Percentiles rank a stretch among this genome's conserved stretches.
These are phyloP conservation scores for Wickerhamiella infanticola DNA, from an alignment of 1,139 yeast species.

Conservation along the genomic window DNA sequence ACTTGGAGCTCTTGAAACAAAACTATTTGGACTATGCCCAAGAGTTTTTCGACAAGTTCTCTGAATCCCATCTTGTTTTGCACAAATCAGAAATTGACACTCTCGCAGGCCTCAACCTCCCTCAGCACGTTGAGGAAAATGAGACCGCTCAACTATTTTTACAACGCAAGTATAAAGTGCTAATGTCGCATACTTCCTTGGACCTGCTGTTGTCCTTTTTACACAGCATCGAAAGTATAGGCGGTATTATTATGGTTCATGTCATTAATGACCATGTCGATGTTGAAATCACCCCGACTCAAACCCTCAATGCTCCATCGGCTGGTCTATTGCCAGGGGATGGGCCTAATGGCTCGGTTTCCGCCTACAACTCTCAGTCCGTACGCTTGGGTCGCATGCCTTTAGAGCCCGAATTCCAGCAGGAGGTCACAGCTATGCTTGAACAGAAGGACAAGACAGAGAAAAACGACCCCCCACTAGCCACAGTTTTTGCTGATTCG, in stretches of 20 bases:
- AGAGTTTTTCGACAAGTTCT: slow-evolving; percentile 57
- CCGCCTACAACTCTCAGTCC: slow-evolving; percentile 51
- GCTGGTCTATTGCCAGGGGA: slow-evolving; percentile 31
- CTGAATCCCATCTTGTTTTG: slow-evolving; percentile 54
- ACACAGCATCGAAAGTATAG: slow-evolving; percentile 84
- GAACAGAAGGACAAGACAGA: slow-evolving; percentile 52
- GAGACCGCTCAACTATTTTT: slow-evolving; percentile 65
- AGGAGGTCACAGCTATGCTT: slow-evolving; percentile 73
- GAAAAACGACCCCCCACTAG: slow-evolving; percentile 26
- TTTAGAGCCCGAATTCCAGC: slow-evolving; percentile 65
- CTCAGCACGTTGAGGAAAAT: slow-evolving; percentile 72
- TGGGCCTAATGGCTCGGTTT: slow-evolving; percentile 32
- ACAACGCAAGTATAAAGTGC: slow-evolving; percentile 54
- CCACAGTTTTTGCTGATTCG: slow-evolving; percentile 32
- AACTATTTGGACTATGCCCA: slow-evolving; percentile 48
- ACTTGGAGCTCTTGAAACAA: slow-evolving; percentile 58
- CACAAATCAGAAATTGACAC: slow-evolving; percentile 68
- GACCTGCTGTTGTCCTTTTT: slow-evolving; percentile 71
- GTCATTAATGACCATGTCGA: slow-evolving; percentile 76
- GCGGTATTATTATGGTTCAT: slow-evolving; percentile 77
- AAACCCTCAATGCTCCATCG: slow-evolving; percentile 17
- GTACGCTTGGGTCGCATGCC: slow-evolving; percentile 77
- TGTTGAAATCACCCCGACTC: slow-evolving; percentile 35
- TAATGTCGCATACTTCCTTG: slow-evolving; percentile 71
- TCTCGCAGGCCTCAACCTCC: slow-evolving; percentile 57